A percentile compares a stretch with the other conserved stretches of the same genome.
These are phyloP conservation scores for Septoria petroselini DNA, from an alignment of 2,329 filamentous ascomycete genomes.

Conservation along the genomic window DNA sequence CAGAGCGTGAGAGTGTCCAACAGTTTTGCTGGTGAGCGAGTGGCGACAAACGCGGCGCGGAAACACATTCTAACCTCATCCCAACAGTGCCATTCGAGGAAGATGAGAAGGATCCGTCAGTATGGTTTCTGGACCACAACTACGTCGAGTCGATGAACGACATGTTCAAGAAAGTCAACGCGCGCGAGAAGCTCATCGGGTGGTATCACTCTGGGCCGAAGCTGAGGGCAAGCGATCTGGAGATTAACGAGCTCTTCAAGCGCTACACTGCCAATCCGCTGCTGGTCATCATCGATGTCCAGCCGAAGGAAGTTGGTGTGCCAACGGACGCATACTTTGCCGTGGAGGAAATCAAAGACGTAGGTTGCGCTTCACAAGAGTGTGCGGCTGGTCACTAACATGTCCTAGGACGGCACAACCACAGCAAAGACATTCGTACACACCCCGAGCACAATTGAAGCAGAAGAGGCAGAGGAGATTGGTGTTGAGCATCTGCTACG, in stretches of 20 bases:
- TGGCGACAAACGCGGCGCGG: slow-evolving; percentile 16
- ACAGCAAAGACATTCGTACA: slow-evolving; percentile 97
- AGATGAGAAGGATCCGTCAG: slow-evolving; percentile 95
- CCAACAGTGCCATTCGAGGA: slow-evolving; percentile 89
- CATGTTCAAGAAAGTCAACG: slow-evolving; percentile 99
- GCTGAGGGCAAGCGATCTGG: slow-evolving; percentile 89
- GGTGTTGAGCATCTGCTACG: slow-evolving; percentile 96
- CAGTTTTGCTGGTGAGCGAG: slow-evolving; percentile 80
- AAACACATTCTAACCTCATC: slow-evolving; percentile 7
- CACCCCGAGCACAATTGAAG: slow-evolving; percentile 96
- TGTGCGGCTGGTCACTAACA: slow-evolving; percentile 25
- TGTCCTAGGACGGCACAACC: slow-evolving; percentile 81
- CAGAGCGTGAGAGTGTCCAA: slow-evolving; percentile 96
- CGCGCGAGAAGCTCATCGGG: slow-evolving; percentile 95
- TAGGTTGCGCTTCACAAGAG: slow-evolving; percentile 40
- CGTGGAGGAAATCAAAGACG: slow-evolving; percentile 98
- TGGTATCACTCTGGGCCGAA: slow-evolving; percentile 99
- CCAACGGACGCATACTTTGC: slow-evolving; percentile 99
- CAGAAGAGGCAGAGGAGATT: slow-evolving; percentile 98
- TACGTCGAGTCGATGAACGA: slow-evolving; percentile 99
- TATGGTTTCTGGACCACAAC: slow-evolving; percentile 99
- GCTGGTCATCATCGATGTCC: slow-evolving; percentile 96
- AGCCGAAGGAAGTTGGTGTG: slow-evolving; percentile 95
- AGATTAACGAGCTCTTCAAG: slow-evolving; percentile 99
- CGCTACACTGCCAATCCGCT: slow-evolving; percentile 95